These are phyloP conservation scores for Pluteus cervinus DNA, from an alignment of 768 basidiomycete species.

Conservation along the genomic window DNA sequence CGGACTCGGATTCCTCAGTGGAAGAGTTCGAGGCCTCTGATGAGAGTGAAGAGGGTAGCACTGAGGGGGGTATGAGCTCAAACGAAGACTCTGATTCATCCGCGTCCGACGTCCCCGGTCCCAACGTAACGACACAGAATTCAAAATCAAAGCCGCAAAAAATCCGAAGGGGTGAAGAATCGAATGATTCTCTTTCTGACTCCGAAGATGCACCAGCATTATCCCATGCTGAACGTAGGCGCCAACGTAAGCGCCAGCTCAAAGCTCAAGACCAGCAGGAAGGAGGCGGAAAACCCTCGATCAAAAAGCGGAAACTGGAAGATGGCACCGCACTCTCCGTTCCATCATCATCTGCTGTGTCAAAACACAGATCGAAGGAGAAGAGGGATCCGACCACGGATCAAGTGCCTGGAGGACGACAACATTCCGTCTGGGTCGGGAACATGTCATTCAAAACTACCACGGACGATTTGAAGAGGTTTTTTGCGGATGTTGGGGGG, in stretches of 20 bases:
- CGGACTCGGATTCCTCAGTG: background rate
- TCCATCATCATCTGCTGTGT: conserved; percentile 18
- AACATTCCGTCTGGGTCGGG: conserved; percentile 94
- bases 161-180: no score
- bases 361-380: no score
- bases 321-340: conserved; percentile 27
- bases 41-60: background rate
- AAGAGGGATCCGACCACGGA: no score
- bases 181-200: conserved; percentile 8
- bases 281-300: conserved; percentile 15
- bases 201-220: conserved; percentile 42
- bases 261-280: conserved; percentile 18
- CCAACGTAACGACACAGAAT: no score
- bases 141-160: no score
- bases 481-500: conserved; percentile 68
- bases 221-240: conserved; percentile 71
- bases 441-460: conserved; percentile 91
- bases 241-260: conserved; percentile 43
- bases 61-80: no score
- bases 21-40: background rate
- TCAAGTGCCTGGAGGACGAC: conserved; percentile 53
- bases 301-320: conserved; percentile 44
- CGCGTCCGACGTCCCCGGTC: no score
- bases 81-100: no score
- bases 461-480: conserved; percentile 56